These are phyloP conservation scores for Fusarium veterinarium DNA, from an alignment of 2,329 filamentous ascomycete species.

Conservation along the genomic window DNA sequence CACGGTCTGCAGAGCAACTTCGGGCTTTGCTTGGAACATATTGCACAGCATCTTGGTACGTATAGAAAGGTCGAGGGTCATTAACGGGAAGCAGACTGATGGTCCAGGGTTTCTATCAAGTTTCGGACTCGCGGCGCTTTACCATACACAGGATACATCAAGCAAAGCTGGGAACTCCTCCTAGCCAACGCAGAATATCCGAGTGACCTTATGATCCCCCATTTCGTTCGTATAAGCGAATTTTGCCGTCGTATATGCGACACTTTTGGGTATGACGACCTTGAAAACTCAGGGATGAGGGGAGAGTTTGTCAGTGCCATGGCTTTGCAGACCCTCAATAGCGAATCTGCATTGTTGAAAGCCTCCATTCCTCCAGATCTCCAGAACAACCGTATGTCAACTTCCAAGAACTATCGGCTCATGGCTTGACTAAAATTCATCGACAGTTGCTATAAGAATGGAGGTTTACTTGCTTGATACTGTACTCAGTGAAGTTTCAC, in stretches of 20 bases:
- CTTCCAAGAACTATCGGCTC: accelerated
- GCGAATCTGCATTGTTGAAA: background rate
- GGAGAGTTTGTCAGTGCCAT: constrained; percentile 15
- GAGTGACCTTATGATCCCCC: background rate
- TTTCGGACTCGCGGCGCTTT: constrained; percentile 8
- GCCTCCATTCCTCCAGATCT: background rate
- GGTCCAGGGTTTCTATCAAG: constrained; percentile 7
- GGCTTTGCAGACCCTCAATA: constrained; percentile 8
- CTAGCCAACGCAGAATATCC: background rate
- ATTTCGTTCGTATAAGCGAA: constrained; percentile 1
- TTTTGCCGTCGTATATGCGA: constrained; percentile 2
- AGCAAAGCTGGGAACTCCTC: constrained; percentile 1
- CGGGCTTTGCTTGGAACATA: constrained; percentile 19
- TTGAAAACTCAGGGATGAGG: constrained; percentile 3
- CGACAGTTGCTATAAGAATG: constrained; percentile 4
- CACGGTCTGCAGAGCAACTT: constrained; percentile 2
- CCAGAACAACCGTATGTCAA: background rate
- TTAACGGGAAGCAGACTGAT: background rate
- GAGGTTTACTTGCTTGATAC: constrained; percentile 11
- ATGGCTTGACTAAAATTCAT: accelerated
- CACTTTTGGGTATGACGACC: constrained; percentile 15
- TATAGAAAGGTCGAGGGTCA: accelerated
- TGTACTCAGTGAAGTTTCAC: constrained; percentile 4
- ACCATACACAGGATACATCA: constrained; percentile 14
- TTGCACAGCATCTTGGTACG: constrained; percentile 12